Evolutionary conservation across 306 rosid genomes (phyloP).

Genomic region (Medicago ruthenica): DNA sequence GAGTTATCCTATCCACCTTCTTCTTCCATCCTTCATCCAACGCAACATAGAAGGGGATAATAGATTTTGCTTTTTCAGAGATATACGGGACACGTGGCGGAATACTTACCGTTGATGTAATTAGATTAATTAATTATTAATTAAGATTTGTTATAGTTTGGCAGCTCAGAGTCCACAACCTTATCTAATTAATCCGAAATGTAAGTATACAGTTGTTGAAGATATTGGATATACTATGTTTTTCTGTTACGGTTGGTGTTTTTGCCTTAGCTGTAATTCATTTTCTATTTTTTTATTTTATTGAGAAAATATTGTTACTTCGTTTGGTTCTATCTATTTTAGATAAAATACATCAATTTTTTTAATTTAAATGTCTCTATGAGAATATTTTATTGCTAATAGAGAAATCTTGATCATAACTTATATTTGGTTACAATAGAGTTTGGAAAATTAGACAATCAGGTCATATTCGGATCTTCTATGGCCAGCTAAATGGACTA

Average conservation of each 20-base stretch:
- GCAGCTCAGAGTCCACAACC: conserved; percentile 22
- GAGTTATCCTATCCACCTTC: conserved; percentile 20
- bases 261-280: conserved; percentile 7
- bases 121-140: not conserved
- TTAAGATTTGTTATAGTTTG: conserved; percentile 34
- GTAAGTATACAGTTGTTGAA: not conserved
- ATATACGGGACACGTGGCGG: conserved; percentile 43
- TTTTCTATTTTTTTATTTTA: not conserved
- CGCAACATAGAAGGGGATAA: not conserved
- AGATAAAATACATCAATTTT: too few relatives aligned
- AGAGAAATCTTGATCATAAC: too few relatives aligned
- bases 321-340: too few relatives aligned
- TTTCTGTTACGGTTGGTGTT: not conserved
- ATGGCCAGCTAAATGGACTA: too few relatives aligned
- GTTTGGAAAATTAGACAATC: too few relatives aligned
- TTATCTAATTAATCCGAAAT: conserved; percentile 15
- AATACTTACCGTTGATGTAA: conserved; percentile 41
- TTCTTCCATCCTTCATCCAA: conserved; percentile 38
- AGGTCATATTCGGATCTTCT: too few relatives aligned
- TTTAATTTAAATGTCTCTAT: too few relatives aligned
- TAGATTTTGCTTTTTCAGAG: not conserved
- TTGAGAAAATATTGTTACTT: too few relatives aligned
- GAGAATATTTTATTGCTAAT: too few relatives aligned
- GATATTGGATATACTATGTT: not conserved
- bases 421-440: too few relatives aligned